Evolutionary conservation across 2,329 filamentous ascomycete genomes (phyloP).

Genomic region (Raffaelea albimanens): DNA sequence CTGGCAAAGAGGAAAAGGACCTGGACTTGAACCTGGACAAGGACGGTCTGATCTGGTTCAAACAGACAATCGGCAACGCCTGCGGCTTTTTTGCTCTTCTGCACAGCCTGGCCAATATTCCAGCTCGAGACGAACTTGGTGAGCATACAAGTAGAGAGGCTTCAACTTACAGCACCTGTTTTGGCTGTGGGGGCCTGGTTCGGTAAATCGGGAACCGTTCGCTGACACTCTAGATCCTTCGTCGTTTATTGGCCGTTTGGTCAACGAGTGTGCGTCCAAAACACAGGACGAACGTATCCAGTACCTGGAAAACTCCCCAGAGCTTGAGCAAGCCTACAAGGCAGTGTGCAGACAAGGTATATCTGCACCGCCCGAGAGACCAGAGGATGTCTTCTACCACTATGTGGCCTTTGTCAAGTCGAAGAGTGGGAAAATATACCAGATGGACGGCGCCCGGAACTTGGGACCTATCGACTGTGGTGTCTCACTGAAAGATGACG

Average conservation of each 20-base stretch:
- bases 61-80: slow-evolving; percentile 74
- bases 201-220: too few relatives aligned
- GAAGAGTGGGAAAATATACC: slow-evolving; percentile 58
- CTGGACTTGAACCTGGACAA: slow-evolving; percentile 8
- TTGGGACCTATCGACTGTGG: slow-evolving; percentile 62
- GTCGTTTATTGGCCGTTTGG: not conserved
- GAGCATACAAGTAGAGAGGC: too few relatives aligned
- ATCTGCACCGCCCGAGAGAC: slow-evolving; percentile 47
- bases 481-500: slow-evolving; percentile 33
- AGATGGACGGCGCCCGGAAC: slow-evolving; percentile 66
- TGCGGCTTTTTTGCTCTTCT: slow-evolving; percentile 73
- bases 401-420: slow-evolving; percentile 74
- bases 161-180: too few relatives aligned
- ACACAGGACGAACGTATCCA: too few relatives aligned
- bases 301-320: too few relatives aligned
- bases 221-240: not conserved
- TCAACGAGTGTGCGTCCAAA: not conserved
- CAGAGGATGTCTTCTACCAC: slow-evolving; percentile 56
- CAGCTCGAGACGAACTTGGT: slow-evolving; percentile 56
- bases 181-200: too few relatives aligned
- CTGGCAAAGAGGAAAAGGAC: slow-evolving; percentile 47
- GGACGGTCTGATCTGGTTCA: slow-evolving; percentile 54
- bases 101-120: slow-evolving; percentile 64
- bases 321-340: slow-evolving; percentile 47
- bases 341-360: slow-evolving; percentile 60